Evolutionary conservation across 176 grass and related monocot species (phyloP), one percentile per base, ranked within the genome.

Genomic region (Triticum turgidum): DNA sequence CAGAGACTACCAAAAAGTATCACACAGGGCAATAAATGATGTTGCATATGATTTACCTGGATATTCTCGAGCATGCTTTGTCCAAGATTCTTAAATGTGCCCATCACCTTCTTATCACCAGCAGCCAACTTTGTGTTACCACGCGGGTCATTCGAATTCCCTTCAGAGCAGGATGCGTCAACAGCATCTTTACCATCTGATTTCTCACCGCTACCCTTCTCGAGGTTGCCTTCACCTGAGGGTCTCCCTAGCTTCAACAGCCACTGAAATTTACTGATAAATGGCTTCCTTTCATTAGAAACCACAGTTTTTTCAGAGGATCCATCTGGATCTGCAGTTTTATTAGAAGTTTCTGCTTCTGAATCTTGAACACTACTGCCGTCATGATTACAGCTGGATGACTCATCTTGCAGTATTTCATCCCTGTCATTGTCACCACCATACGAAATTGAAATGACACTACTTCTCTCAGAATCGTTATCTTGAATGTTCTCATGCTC

Each of bases 51-150:
- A 18, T 93, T 92, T 93, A 98, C 95, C 93, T 95, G 95, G 68
- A 98, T 95, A 85, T 98, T 98, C 64, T 98, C 95, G 32, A 98
- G 93, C 95, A 98, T 98, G 80, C 88, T 95, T 80, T 98, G 95
- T 11, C 95, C 95, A 42, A 98, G 84, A 62, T 89, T 95, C 83
- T 93, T 92, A 18, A 91, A 86, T 25, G 89, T 93, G 86, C 93
- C 89, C 79, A 87, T 85, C n/a, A 89, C 82, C 61, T 98, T 85
- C 70, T 98, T 95, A 89, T 98, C 95, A 34, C 91, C 91, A 56
- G 72, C 64, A 89, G 87, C 84, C 83, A 88, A 47, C 80, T 88
- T 93, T 41, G 8, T 30, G 18, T 21, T 56, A n/a, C 80, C 37
- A 65, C 4, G 44, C 9, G 73, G 56, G 61, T 81, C 84, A 65